Evolutionary conservation across 192 early-diverging fungal genomes (phyloP), one percentile per base, ranked within the genome.

Genomic region (Coemansia nantahalensis): DNA sequence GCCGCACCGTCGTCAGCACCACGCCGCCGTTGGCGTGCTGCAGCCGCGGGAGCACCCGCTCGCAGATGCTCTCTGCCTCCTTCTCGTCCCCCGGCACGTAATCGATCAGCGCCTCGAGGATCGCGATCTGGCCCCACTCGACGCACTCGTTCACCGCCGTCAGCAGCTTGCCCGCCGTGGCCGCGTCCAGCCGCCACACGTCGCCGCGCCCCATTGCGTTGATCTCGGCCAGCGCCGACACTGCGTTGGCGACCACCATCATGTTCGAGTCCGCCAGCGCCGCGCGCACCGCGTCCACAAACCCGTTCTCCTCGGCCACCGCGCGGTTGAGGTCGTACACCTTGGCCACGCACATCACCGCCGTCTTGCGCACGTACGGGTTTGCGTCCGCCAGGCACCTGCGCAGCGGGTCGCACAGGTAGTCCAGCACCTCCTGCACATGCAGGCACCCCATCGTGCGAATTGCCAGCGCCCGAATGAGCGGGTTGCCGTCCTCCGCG

Each of bases 71-170:
- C 56, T 85, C 86, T 8, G 94, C 94, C 56, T 97, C 93, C 54
- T 87, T 85, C 19, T 77, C 76, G 49, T 88, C 86, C 34, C 67
- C 43, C 30, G 92, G 91, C 35, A 67, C 65, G 59, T 94, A 95
- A 15, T 86, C 84, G 15, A 83, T 82, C 38, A 95, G 64, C 1
- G 90, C 84, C 47, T 90, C 88, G 8, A 98, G 76, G 51, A 99
- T 96, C 37, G 91, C 86, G 47, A 96, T 93, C 61, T 97, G 94
- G 38, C 96, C 95, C 96, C 96, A 99, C 84, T 99, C 96, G 32
- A 90, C 91, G 66, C 95, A 97, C 68, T 97, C 96, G 72, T 99
- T 99, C 39, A 99, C 62, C 6, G 95, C 95, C 9, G 89, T 83
- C 61, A 99, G 69, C 62, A 99, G 79, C 69, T 92, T 93, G 40